Percentiles rank a stretch among this genome's conserved stretches.
phyloP scores from a whole-genome alignment of 2,329 filamentous ascomycete genomes.

The Colletotrichum tabaci region DNA sequence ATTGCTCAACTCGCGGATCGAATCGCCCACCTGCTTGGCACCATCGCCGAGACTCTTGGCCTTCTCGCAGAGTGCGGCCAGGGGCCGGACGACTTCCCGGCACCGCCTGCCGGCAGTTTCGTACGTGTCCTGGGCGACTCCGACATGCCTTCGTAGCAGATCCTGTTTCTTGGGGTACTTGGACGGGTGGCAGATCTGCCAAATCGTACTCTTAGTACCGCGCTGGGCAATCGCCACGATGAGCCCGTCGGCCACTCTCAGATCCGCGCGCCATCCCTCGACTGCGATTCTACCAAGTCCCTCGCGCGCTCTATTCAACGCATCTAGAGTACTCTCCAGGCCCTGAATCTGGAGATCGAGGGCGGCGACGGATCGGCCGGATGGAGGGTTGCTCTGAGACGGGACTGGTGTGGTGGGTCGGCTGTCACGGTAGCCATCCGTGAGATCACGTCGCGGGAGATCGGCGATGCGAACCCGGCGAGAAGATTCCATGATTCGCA shows the following conservation, averaged over 20 bases:
- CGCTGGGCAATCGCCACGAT: not conserved
- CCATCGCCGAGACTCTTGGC: not conserved
- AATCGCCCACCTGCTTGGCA: not conserved
- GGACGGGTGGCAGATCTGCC: not conserved
- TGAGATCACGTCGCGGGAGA: constrained; percentile 29
- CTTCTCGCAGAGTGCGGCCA: not conserved
- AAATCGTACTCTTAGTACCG: not conserved
- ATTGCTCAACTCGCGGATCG: not conserved
- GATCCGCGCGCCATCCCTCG: not conserved
- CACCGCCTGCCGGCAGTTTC: not conserved
- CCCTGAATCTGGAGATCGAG: not conserved
- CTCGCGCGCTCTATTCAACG: not conserved
- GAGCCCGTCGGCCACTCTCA: not conserved
- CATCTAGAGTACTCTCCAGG: not conserved
- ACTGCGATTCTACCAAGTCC: not conserved
- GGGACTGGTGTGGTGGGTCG: constrained; percentile 16
- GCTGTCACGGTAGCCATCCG: not conserved
- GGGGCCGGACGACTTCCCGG: not conserved
- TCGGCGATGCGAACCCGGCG: constrained; percentile 24
- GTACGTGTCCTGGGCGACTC: not conserved
- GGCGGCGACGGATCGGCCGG: not conserved
- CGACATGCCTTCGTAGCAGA: not conserved
- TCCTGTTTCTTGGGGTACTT: not conserved
- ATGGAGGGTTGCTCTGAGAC: not conserved
- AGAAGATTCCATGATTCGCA: constrained; percentile 15